A percentile compares a stretch with the other conserved stretches of the same genome.
phyloP scores from a whole-genome alignment of 2,329 filamentous ascomycete genomes.

The Scedosporium aurantiacum region DNA sequence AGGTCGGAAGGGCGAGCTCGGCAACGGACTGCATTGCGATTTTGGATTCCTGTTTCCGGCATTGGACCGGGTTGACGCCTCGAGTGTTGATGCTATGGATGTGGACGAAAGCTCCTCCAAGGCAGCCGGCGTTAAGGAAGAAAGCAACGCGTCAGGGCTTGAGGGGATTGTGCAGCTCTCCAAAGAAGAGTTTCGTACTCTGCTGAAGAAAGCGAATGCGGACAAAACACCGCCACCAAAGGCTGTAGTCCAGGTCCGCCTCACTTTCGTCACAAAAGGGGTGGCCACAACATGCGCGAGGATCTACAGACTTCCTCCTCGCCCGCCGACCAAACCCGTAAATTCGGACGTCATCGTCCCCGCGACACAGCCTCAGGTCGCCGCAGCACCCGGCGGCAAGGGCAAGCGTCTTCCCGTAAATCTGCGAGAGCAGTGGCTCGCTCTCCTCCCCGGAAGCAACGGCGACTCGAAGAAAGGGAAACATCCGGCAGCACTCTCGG shows the following conservation, averaged over 20 bases:
- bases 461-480: background rate
- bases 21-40: slow-evolving; percentile 71
- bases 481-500: slow-evolving; percentile 2
- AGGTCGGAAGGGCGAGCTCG: slow-evolving; percentile 69
- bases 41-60: slow-evolving; percentile 57
- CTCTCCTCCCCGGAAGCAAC: slow-evolving; percentile 28
- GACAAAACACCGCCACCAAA: slow-evolving; percentile 19
- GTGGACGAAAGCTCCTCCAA: slow-evolving; percentile 7
- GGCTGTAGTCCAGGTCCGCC: slow-evolving; percentile 47
- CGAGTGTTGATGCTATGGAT: slow-evolving; percentile 8
- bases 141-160: background rate
- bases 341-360: slow-evolving; percentile 29
- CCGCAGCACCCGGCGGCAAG: background rate
- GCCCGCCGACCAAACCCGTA: slow-evolving; percentile 11
- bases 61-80: slow-evolving; percentile 6
- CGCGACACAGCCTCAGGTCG: slow-evolving; percentile 25
- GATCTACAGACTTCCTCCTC: slow-evolving; percentile 67
- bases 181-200: slow-evolving; percentile 3
- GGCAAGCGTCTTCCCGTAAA: slow-evolving; percentile 25
- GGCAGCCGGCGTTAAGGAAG: slow-evolving; percentile 4
- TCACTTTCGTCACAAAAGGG: slow-evolving; percentile 61
- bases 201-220: slow-evolving; percentile 7
- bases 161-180: background rate
- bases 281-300: slow-evolving; percentile 61
- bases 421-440: slow-evolving; percentile 63